phyloP scores from a whole-genome alignment of 192 early-diverging fungal genomes.

The Coemansia sp. region DNA sequence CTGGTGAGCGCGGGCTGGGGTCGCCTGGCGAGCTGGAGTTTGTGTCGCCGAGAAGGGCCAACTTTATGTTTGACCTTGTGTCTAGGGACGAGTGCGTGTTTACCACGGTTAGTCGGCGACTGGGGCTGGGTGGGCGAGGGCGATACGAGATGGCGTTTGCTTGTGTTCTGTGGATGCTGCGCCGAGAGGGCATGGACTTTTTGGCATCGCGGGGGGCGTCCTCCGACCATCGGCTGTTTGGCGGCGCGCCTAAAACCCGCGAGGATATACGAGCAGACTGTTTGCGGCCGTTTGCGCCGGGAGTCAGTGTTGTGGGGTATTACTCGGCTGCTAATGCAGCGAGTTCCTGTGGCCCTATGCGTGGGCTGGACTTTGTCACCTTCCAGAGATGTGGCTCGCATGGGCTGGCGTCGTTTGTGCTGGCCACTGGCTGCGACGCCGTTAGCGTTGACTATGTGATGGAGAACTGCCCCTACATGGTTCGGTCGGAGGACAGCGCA shows the following conservation, averaged over 20 bases:
- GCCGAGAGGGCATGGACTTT: background rate
- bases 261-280: background rate
- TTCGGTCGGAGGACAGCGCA: background rate
- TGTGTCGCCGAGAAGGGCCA: conserved; percentile 4
- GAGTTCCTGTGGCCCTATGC: background rate
- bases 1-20: background rate
- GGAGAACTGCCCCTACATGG: background rate
- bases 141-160: conserved; percentile 4
- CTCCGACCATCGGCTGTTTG: background rate
- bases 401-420: background rate
- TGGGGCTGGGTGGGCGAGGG: background rate
- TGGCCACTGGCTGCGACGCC: background rate
- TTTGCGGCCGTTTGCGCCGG: background rate
- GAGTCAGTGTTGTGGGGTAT: background rate
- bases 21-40: background rate
- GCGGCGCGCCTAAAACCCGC: background rate
- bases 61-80: background rate
- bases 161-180: conserved; percentile 3
- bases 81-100: background rate
- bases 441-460: background rate
- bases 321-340: background rate
- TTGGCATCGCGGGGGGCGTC: background rate
- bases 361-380: background rate
- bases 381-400: background rate
- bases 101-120: background rate